phyloP scores from a whole-genome alignment of 2,329 filamentous ascomycete genomes.

The Thielaviopsis populi region DNA sequence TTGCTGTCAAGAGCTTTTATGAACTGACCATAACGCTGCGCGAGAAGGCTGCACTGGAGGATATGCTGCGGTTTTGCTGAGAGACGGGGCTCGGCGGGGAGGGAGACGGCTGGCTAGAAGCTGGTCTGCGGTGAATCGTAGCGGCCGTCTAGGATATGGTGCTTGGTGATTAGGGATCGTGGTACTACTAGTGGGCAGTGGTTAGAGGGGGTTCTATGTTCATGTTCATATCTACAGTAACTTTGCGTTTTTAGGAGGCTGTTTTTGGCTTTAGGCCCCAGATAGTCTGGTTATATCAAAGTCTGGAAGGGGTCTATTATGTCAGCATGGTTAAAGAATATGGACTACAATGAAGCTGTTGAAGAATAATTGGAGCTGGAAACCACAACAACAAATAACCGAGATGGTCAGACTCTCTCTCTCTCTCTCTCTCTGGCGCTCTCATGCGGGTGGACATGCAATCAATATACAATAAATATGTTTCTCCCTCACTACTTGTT shows the following conservation, averaged over 20 bases:
- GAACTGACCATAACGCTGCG: constrained; percentile 50
- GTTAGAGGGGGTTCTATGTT: neutral
- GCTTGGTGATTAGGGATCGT: too few species aligned
- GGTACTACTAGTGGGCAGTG: neutral
- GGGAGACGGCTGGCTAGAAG: neutral
- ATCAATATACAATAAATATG: too few species aligned
- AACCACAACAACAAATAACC: too few species aligned
- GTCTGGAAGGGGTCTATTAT: too few species aligned
- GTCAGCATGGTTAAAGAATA: too few species aligned
- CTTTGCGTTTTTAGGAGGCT: neutral
- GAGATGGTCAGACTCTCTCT: too few species aligned
- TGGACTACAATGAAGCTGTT: too few species aligned
- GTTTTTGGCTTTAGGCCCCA: neutral
- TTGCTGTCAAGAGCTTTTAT: constrained; percentile 64
- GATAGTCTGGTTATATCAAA: too few species aligned
- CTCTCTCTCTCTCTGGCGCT: too few species aligned
- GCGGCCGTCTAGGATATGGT: neutral
- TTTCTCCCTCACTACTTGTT: too few species aligned
- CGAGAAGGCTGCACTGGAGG: constrained; percentile 53
- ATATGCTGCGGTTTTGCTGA: constrained; percentile 51
- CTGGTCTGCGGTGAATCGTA: neutral
- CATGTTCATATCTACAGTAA: neutral
- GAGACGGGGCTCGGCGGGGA: neutral
- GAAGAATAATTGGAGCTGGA: too few species aligned
- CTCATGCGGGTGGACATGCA: too few species aligned